These are phyloP conservation scores for Globisporangium nodosum DNA, from an alignment of 352 stramenopile species.

Conservation along the genomic window DNA sequence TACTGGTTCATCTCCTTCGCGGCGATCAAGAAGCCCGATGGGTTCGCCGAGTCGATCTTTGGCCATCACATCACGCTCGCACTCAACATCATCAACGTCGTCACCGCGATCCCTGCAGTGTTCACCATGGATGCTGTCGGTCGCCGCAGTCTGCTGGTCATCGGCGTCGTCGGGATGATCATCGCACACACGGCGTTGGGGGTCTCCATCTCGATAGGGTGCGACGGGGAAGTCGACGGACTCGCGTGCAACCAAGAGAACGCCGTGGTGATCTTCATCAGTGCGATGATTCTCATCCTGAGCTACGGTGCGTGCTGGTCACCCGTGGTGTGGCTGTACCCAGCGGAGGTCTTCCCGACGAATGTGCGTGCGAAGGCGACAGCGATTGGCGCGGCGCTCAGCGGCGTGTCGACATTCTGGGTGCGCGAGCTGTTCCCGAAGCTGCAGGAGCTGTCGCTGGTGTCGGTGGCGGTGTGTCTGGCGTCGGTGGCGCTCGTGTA, in stretches of 20 bases:
- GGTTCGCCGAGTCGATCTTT: conserved; percentile 21
- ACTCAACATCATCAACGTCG: conserved; percentile 24
- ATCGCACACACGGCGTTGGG: conserved; percentile 28
- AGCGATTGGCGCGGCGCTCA: conserved; percentile 30
- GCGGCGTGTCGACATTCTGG: conserved; percentile 14
- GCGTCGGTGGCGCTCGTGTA: conserved; percentile 38
- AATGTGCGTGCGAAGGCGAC: conserved; percentile 42
- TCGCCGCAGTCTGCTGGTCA: conserved; percentile 30
- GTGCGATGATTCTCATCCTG: conserved; percentile 30
- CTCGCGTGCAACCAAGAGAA: conserved; percentile 19
- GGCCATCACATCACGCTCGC: conserved; percentile 22
- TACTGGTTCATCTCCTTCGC: conserved; percentile 8
- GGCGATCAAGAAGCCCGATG: conserved; percentile 30
- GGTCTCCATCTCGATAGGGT: conserved; percentile 32
- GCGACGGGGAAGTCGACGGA: conserved; percentile 23
- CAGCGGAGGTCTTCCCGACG: conserved; percentile 46
- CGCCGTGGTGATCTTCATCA: conserved; percentile 32
- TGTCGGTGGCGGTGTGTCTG: conserved; percentile 1
- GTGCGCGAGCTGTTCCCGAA: conserved; percentile 11
- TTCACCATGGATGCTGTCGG: conserved; percentile 28
- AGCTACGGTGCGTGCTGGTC: conserved; percentile 43
- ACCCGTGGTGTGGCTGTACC: conserved; percentile 48
- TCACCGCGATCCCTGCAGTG: conserved; percentile 35
- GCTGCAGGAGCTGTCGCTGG: conserved; percentile 2
- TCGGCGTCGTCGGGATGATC: conserved; percentile 36